These are phyloP conservation scores for Aquilaria sinensis DNA, from an alignment of 345 rosid genomes.

Conservation along the genomic window DNA sequence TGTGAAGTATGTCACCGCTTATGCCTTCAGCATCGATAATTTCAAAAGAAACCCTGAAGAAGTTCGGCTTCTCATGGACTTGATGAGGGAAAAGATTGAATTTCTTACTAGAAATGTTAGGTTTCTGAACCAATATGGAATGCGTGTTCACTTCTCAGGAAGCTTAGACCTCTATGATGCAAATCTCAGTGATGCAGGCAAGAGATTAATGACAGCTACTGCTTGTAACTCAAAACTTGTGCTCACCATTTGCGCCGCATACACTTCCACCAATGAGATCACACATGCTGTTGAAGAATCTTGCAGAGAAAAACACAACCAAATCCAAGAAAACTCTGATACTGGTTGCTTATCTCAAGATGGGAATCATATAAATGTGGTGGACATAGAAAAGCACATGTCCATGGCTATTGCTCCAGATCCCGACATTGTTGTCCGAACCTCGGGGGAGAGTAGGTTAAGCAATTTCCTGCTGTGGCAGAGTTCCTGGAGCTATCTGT, in stretches of 20 bases:
- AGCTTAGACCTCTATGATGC: not conserved
- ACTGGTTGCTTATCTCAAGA: not conserved
- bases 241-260: slow-evolving; percentile 7
- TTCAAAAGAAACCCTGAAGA: slow-evolving; percentile 43
- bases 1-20: slow-evolving; percentile 35
- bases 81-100: slow-evolving; percentile 28
- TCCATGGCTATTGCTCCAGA: slow-evolving; percentile 50
- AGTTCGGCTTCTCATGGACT: slow-evolving; percentile 37
- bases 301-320: slow-evolving; percentile 21
- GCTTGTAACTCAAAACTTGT: not conserved
- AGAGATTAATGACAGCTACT: not conserved
- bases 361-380: slow-evolving; percentile 12
- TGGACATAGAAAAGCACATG: slow-evolving; percentile 40
- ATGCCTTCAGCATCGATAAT: slow-evolving; percentile 55
- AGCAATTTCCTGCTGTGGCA: slow-evolving; percentile 59
- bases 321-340: slow-evolving; percentile 5
- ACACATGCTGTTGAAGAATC: slow-evolving; percentile 35
- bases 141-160: slow-evolving; percentile 18
- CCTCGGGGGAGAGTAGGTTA: slow-evolving; percentile 38
- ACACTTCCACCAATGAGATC: slow-evolving; percentile 25
- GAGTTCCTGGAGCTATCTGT: slow-evolving; percentile 19
- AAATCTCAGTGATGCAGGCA: not conserved
- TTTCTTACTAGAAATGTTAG: slow-evolving; percentile 22
- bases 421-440: slow-evolving; percentile 43
- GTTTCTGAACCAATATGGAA: slow-evolving; percentile 21